Conservation (phyloP, 257 asterid genomes). For the Haberlea rhodopensis region DNA sequence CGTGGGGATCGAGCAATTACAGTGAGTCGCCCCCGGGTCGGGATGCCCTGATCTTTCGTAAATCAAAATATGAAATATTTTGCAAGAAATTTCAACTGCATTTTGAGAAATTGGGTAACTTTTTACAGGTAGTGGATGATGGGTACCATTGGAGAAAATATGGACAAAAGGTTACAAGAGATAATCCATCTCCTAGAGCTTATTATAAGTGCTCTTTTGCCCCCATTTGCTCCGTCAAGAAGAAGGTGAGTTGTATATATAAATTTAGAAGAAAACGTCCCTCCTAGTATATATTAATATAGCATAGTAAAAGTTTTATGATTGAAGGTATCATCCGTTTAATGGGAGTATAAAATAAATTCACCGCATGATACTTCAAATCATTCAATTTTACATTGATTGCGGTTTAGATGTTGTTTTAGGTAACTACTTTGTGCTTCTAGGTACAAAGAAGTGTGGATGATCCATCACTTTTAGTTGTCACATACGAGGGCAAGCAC, state of each 20-base stretch:
- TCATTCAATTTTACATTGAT: neutral
- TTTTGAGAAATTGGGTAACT: neutral
- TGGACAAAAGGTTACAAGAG: constrained; percentile 86
- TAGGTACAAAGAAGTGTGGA: constrained; percentile 72
- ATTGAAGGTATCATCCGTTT: too few species aligned
- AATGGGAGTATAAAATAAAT: too few species aligned
- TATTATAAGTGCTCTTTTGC: constrained; percentile 73
- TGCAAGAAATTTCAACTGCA: neutral
- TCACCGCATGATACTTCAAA: neutral
- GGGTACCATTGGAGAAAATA: constrained; percentile 87
- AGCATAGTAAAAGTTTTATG: too few species aligned
- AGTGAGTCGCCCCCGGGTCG: too few species aligned
- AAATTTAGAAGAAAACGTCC: too few species aligned
- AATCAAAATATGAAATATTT: neutral
- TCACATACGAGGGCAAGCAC: constrained; percentile 74
- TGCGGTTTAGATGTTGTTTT: neutral
- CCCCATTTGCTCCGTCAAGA: constrained; percentile 76
- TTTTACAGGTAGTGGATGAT: constrained; percentile 57
- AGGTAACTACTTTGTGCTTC: neutral
- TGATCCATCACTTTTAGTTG: constrained; percentile 63
- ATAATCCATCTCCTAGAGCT: constrained; percentile 88
- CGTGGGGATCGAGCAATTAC: too few species aligned
- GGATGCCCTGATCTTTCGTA: neutral
- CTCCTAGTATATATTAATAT: neutral
- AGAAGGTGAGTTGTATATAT: constrained; percentile 78